phyloP scores from a whole-genome alignment of 78 protist genomes.

The Bigelowiella natans region DNA sequence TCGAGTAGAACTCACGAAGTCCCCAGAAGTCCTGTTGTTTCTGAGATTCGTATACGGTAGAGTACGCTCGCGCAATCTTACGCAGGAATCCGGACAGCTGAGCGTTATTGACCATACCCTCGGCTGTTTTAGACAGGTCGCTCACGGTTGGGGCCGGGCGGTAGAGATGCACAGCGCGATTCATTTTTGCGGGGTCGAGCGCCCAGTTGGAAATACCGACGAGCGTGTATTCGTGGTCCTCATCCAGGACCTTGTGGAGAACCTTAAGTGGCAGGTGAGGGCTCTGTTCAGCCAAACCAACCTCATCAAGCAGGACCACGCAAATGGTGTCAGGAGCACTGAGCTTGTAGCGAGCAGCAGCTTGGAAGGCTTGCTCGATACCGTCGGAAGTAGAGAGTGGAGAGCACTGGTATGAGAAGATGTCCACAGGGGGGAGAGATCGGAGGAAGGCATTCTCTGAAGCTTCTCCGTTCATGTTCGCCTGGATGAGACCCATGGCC shows the following conservation, averaged over 20 bases:
- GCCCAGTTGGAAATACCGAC: slow-evolving; percentile 61
- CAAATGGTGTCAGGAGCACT: not conserved
- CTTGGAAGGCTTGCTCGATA: slow-evolving; percentile 2
- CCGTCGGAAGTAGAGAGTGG: slow-evolving; percentile 34
- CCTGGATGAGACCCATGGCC: slow-evolving; percentile 20
- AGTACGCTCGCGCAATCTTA: not conserved
- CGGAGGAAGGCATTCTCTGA: slow-evolving; percentile 11
- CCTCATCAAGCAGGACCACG: not conserved
- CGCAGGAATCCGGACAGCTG: not conserved
- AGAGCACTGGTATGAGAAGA: slow-evolving; percentile 48
- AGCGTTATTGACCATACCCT: not conserved
- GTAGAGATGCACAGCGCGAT: slow-evolving; percentile 35
- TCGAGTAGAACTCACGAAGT: slow-evolving; percentile 1
- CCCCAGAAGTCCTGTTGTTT: not conserved
- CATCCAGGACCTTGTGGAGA: slow-evolving; percentile 43
- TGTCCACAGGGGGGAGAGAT: slow-evolving; percentile 1
- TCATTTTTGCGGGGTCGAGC: slow-evolving; percentile 61
- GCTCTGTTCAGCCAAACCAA: not conserved
- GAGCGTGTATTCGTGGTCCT: slow-evolving; percentile 24
- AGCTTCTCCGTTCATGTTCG: slow-evolving; percentile 17
- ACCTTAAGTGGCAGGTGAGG: slow-evolving; percentile 57
- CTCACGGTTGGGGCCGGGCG: slow-evolving; percentile 6
- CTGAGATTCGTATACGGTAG: not conserved
- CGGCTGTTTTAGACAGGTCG: slow-evolving; percentile 43
- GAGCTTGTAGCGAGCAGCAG: slow-evolving; percentile 19